Percentiles rank a stretch among this genome's conserved stretches.
phyloP scores from a whole-genome alignment of 1,139 yeast genomes.

The Yamadazyma buinensis region DNA sequence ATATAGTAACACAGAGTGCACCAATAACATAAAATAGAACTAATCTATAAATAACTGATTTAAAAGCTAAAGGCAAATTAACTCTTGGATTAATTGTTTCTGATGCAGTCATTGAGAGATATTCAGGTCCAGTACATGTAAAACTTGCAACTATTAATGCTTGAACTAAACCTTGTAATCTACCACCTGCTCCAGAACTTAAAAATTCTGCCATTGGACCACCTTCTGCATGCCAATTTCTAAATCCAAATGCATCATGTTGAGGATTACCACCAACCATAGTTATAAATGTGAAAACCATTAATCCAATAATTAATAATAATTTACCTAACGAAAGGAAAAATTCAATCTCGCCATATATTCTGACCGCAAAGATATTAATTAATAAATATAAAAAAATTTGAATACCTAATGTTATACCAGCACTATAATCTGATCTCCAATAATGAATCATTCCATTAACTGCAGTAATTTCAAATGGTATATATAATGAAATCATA shows the following conservation, averaged over 20 bases:
- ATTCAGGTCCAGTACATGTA: constrained; percentile 81
- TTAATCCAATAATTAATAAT: constrained; percentile 62
- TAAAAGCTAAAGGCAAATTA: constrained; percentile 38
- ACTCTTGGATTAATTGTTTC: constrained; percentile 73
- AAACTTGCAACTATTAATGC: constrained; percentile 59
- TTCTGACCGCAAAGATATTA: constrained; percentile 66
- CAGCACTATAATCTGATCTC: constrained; percentile 69
- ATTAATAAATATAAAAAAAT: constrained; percentile 58
- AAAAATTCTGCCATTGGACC: constrained; percentile 52
- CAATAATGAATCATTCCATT: constrained; percentile 74
- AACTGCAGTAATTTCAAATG: constrained; percentile 71
- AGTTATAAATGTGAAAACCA: constrained; percentile 68
- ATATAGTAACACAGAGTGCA: constrained; percentile 33
- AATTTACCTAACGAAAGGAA: constrained; percentile 76
- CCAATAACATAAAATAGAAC: constrained; percentile 59
- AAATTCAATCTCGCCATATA: constrained; percentile 77
- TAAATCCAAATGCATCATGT: constrained; percentile 61
- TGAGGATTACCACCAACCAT: constrained; percentile 82
- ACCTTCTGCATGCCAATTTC: constrained; percentile 51
- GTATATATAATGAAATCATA: constrained; percentile 71
- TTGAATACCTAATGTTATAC: constrained; percentile 59
- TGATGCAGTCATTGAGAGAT: constrained; percentile 77
- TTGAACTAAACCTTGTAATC: constrained; percentile 65
- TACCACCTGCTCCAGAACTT: constrained; percentile 55
- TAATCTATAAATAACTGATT: constrained; percentile 67